These are phyloP conservation scores for Verticillium nubilum DNA, from an alignment of 2,329 filamentous ascomycete species.

Conservation along the genomic window DNA sequence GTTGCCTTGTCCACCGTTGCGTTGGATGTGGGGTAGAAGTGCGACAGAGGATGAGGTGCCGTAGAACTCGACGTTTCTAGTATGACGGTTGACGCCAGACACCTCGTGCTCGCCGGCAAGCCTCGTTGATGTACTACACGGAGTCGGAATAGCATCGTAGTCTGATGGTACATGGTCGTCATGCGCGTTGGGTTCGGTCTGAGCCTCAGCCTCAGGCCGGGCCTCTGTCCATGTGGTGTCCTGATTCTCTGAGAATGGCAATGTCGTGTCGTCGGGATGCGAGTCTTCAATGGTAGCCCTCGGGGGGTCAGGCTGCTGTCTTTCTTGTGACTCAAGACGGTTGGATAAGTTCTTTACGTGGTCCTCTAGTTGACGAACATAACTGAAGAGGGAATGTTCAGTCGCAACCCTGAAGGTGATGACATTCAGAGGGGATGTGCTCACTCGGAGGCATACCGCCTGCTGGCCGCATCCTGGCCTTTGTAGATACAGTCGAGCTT, in stretches of 20 bases:
- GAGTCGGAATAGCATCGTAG: constrained; percentile 11
- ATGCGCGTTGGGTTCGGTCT: not conserved
- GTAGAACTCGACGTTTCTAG: constrained; percentile 39
- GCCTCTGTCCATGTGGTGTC: not conserved
- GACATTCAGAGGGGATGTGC: not conserved
- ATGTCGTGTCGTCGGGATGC: not conserved
- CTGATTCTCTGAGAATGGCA: not conserved
- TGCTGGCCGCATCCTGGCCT: constrained; percentile 14
- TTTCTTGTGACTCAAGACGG: not conserved
- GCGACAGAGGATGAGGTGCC: constrained; percentile 42
- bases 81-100: constrained; percentile 37
- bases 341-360: constrained; percentile 14
- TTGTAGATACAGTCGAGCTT: constrained; percentile 21
- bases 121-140: constrained; percentile 16
- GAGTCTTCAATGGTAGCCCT: not conserved
- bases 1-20: constrained; percentile 15
- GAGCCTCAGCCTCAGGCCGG: constrained; percentile 3
- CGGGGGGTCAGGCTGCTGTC: not conserved
- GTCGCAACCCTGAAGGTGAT: not conserved
- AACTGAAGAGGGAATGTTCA: constrained; percentile 7
- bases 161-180: constrained; percentile 3
- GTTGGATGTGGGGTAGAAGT: constrained; percentile 33
- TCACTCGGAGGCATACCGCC: constrained; percentile 17
- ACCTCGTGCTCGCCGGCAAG: constrained; percentile 30
- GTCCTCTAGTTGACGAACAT: constrained; percentile 17